Evolutionary conservation across 208 protist species (phyloP), one percentile per base, ranked within the genome.

Genomic region (Acanthamoeba culbertsoni): DNA sequence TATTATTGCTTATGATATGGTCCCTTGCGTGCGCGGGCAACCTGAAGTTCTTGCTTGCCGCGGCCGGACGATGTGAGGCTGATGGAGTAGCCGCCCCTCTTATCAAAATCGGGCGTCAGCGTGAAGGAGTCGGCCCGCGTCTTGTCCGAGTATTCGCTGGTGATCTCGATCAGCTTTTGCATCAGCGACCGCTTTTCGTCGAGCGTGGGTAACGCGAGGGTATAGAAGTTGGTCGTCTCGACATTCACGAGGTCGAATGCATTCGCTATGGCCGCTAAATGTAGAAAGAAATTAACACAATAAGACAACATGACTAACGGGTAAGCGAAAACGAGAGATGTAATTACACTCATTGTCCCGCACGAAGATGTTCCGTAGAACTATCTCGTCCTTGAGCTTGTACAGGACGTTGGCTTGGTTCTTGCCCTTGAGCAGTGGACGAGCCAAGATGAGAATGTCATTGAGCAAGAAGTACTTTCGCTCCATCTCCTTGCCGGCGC

Each of bases 361-460:
- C 31, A 89, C 65, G 28, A 59, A 65, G 33, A 35, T 68, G 6
- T 89, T 16, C 79, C 42, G 59, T 28, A 89, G 79, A 33, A 35
- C 26, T n/a, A 89, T 89, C 79, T 89, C 79, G 51, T 89, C 79
- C 55, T 59, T 68, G 51, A 89, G 79, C 79, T 89, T 89, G 55
- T 89, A 89, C 8, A 89, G 1, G 33, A 65, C 55, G 79, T 35
- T n/a, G 0, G 53, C 31, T n/a, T 37, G 51, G 51, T 65, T 89
- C 79, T 89, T 89, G 51, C 51, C 55, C 40, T 65, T 59, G 51
- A 65, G 63, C 63, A 73, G 59, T 0, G 46, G 46, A n/a, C 55
- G 46, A 2, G 79, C 53, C 45, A 89, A 51, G 53, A 89, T 57
- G 79, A 89, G 46, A 2, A 89, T 62, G 55, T 89, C 37, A 51